Evolutionary conservation across 2,329 filamentous ascomycete species (phyloP).

Genomic region (Metarhizium sp.): DNA sequence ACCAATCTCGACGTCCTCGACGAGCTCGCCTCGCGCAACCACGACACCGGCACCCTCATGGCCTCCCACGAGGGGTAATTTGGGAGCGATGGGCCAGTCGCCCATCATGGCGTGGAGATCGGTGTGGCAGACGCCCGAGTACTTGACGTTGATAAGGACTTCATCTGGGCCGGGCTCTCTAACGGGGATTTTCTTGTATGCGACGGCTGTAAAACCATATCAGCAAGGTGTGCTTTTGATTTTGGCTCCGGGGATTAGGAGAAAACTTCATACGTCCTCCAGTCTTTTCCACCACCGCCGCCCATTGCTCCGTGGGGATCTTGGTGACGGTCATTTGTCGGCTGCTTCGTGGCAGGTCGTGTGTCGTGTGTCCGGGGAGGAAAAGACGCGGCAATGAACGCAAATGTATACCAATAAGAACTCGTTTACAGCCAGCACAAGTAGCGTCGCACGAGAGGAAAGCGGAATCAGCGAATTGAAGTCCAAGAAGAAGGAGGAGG

Average conservation of each 20-base stretch:
- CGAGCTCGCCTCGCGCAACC: constrained; percentile 68
- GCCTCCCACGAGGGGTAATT: constrained; percentile 78
- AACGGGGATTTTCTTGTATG: constrained; percentile 77
- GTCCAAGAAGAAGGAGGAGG: too few species aligned
- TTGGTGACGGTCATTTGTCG: constrained; percentile 23
- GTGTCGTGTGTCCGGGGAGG: too few species aligned
- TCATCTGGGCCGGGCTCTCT: constrained; percentile 76
- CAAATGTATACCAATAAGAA: too few species aligned
- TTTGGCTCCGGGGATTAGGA: background rate
- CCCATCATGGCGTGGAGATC: constrained; percentile 73
- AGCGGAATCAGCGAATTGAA: too few species aligned
- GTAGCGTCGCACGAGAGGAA: too few species aligned
- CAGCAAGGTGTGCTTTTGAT: constrained; percentile 1
- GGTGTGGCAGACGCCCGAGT: constrained; percentile 84
- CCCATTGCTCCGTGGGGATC: constrained; percentile 81
- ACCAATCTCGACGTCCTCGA: constrained; percentile 69
- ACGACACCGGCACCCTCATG: constrained; percentile 74
- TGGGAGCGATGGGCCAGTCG: constrained; percentile 79
- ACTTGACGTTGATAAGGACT: constrained; percentile 86
- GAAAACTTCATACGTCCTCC: constrained; percentile 50
- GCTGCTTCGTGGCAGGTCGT: background rate
- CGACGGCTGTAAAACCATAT: constrained; percentile 34
- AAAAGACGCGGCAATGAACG: too few species aligned
- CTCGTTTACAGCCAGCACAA: too few species aligned
- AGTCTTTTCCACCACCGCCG: constrained; percentile 77